Evolutionary conservation across 1,284 basidiomycete genomes (phyloP).

Genomic region (Chondrostereum purpureum): DNA sequence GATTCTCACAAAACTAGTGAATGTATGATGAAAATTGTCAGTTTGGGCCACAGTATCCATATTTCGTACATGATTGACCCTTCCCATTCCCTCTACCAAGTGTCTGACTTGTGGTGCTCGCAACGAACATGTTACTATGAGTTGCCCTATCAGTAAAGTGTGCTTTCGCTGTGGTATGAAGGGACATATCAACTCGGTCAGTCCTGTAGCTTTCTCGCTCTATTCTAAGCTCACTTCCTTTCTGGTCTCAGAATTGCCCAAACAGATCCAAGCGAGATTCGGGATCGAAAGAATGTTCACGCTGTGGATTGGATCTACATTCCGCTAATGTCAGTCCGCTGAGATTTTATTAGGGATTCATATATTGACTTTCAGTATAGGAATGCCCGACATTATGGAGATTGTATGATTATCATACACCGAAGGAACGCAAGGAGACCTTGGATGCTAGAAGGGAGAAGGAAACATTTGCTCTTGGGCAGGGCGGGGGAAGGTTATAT

Average conservation of each 20-base stretch:
- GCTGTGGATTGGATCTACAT: conserved; percentile 70
- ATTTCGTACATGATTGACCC: conserved; percentile 4
- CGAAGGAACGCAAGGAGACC: conserved; percentile 45
- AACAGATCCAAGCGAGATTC: conserved; percentile 42
- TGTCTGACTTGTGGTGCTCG: conserved; percentile 84
- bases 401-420: conserved; percentile 71
- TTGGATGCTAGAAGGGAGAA: conserved; percentile 44
- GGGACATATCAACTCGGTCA: conserved; percentile 73
- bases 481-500: conserved; percentile 77
- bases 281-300: conserved; percentile 54
- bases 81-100: conserved; percentile 42
- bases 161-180: conserved; percentile 85
- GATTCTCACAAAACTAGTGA: conserved; percentile 58
- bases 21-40: conserved; percentile 63
- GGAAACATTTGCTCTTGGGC: conserved; percentile 43
- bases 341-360: conserved; percentile 1
- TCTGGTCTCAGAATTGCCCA: conserved; percentile 59
- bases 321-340: conserved; percentile 52
- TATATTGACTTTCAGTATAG: conserved; percentile 28
- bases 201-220: conserved; percentile 15
- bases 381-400: conserved; percentile 88
- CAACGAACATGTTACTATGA: conserved; percentile 77
- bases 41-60: conserved; percentile 21
- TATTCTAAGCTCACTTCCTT: conserved; percentile 1
- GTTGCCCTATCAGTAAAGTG: conserved; percentile 79